phyloP scores from a whole-genome alignment of 2,329 filamentous ascomycete genomes.

The Lachnellula suecica region DNA sequence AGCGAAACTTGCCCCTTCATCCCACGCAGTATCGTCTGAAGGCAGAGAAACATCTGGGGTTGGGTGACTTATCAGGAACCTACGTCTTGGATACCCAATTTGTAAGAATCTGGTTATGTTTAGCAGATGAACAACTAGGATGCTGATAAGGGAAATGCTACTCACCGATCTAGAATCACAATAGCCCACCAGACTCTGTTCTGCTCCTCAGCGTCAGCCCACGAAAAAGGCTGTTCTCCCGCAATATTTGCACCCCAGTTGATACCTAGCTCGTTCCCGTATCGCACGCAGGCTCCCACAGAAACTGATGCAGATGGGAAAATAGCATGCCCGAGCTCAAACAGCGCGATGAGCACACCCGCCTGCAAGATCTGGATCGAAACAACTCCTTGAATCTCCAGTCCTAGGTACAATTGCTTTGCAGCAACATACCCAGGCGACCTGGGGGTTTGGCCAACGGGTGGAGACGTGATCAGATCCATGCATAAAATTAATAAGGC shows the following conservation, averaged over 20 bases:
- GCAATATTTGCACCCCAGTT: constrained; percentile 24
- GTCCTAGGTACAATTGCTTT: constrained; percentile 37
- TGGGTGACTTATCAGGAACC: constrained; percentile 10
- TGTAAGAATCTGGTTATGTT: constrained; percentile 6
- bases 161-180: constrained; percentile 41
- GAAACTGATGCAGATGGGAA: constrained; percentile 47
- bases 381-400: constrained; percentile 41
- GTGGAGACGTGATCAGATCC: constrained; percentile 37
- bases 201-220: constrained; percentile 44
- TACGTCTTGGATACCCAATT: constrained; percentile 13
- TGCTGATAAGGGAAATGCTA: not conserved
- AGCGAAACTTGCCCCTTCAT: constrained; percentile 20
- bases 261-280: constrained; percentile 40
- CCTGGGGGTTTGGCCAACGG: constrained; percentile 26
- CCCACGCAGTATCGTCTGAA: constrained; percentile 37
- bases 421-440: constrained; percentile 38
- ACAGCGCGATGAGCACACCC: constrained; percentile 41
- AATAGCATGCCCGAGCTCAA: constrained; percentile 45
- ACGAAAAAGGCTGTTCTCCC: constrained; percentile 33
- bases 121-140: not conserved
- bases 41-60: constrained; percentile 10
- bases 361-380: constrained; percentile 43
- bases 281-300: constrained; percentile 39
- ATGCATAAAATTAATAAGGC: constrained; percentile 43
- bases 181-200: constrained; percentile 46